Base-by-base conservation (phyloP, 257 asterid species). In the Gentiana macrophylla region DNA sequence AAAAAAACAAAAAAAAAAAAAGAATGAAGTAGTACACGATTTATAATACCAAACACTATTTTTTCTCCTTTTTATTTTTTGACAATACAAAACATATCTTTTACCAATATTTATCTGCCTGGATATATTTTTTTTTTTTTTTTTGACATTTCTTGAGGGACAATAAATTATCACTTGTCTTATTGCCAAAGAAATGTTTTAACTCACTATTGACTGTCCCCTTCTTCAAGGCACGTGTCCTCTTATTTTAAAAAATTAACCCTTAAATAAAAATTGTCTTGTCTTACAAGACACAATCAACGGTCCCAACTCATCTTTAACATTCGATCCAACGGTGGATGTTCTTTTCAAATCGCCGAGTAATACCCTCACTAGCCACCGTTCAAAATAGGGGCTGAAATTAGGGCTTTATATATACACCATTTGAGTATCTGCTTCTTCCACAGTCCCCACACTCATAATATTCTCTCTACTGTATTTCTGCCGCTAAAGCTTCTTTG, bases 341-440 rank as follows among this genome's bases (percentile, higher is more conserved):
- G 76, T 75, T 54, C 46, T 41, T 41, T 7, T 41, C 2, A 41
- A 10, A 41, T 41, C 9, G 46, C 9, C 46, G 46, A 41, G 46
- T 49, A 15, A 35, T 56, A 53, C 45, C 49, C 62, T 64, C 74
- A 64, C 37, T 43, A 47, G 57, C 5, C 70, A 36, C 74, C 77
- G 72, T 54, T 56, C 45, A 47, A 61, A 61, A 63, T 35, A 13
- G 44, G 13, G 34, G 35, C 70, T 48, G 44, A 12, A 77, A 70
- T 67, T 80, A 78, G 85, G 89, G 83, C 86, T 72, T 69, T 73
- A 37, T 48, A 54, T 43, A 35, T 43, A 62, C 12, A 44, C 38
- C 55, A 53, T 67, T 60, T 49, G 57, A 13, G 24, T 2, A 5
- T 32, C 53, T 32, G 24, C 51, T 49, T 32, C 32, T 44, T 4